Conservation (phyloP, 139 green algal species). For the Penium margaritaceum region DNA sequence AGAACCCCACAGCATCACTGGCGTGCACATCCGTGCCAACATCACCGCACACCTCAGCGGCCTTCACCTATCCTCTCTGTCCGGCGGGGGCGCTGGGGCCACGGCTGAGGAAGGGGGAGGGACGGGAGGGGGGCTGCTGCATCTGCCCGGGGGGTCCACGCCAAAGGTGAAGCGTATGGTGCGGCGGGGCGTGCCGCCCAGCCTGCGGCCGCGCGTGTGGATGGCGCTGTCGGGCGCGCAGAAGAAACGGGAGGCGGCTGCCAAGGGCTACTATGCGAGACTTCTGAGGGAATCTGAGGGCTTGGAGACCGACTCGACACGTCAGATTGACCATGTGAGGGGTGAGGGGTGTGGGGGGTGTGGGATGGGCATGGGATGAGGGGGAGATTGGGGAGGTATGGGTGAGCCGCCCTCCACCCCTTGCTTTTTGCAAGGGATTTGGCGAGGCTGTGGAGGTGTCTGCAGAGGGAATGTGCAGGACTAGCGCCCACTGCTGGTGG, state of each 20-base stretch:
- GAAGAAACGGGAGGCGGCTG: conserved; percentile 27
- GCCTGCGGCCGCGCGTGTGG: conserved; percentile 33
- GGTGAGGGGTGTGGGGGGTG: no score
- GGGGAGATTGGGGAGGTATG: no score
- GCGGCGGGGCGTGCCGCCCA: conserved; percentile 32
- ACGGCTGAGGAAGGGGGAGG: not conserved
- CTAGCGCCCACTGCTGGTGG: no score
- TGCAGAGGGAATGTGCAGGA: no score
- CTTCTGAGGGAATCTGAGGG: conserved; percentile 22
- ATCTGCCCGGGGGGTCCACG: not conserved
- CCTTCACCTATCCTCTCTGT: not conserved
- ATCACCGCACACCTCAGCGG: not conserved
- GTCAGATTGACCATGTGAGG: conserved; percentile 43
- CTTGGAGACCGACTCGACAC: conserved; percentile 18
- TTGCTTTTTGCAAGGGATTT: no score
- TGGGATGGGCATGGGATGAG: no score
- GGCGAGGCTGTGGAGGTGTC: no score
- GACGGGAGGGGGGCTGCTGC: not conserved
- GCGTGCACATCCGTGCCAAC: no score
- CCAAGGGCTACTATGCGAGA: conserved; percentile 26
- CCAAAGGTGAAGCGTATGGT: conserved; percentile 35
- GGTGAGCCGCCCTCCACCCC: no score
- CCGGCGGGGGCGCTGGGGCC: no score
- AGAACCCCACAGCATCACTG: no score
- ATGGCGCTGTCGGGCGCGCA: conserved; percentile 32